These are phyloP conservation scores for Calonectria multiphialidica DNA, from an alignment of 2,329 filamentous ascomycete genomes.

Conservation along the genomic window DNA sequence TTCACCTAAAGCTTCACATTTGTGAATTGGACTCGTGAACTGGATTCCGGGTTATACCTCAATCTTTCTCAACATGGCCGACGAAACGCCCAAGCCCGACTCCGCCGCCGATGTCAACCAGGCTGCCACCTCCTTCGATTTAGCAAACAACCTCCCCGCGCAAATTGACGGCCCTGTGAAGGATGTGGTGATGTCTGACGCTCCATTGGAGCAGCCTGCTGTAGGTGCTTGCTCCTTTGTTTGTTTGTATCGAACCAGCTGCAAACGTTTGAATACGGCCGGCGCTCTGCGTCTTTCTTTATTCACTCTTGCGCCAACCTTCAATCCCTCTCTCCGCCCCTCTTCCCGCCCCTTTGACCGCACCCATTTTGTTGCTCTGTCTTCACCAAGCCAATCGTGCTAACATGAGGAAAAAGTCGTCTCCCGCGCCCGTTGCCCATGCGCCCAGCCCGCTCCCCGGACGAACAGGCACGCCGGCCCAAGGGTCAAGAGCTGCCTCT, in stretches of 20 bases:
- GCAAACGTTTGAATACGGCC: not conserved
- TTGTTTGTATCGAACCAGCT: not conserved
- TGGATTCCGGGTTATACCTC: not conserved
- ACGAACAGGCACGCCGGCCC: conserved; percentile 63
- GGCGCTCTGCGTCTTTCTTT: not conserved
- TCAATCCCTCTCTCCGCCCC: not conserved
- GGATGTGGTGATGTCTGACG: conserved; percentile 60
- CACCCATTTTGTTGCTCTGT: not conserved
- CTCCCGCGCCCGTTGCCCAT: conserved; percentile 51
- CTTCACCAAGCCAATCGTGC: conserved; percentile 6
- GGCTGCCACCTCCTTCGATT: conserved; percentile 35
- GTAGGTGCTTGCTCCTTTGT: conserved; percentile 45
- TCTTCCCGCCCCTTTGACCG: not conserved
- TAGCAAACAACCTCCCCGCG: conserved; percentile 33
- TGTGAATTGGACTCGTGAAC: conserved; percentile 16
- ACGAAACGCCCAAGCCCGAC: conserved; percentile 41
- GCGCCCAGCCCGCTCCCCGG: conserved; percentile 57
- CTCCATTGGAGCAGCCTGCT: conserved; percentile 53
- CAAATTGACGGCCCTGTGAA: conserved; percentile 44
- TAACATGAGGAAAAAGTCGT: conserved; percentile 46
- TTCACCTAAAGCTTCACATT: conserved; percentile 13
- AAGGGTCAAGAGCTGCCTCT: conserved; percentile 67
- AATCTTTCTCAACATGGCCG: conserved; percentile 44
- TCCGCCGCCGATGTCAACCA: conserved; percentile 33
- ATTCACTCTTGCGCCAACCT: not conserved